Evolutionary conservation across 2,329 filamentous ascomycete genomes (phyloP), one percentile per base, ranked within the genome.

Genomic region (Botrytis deweyae): DNA sequence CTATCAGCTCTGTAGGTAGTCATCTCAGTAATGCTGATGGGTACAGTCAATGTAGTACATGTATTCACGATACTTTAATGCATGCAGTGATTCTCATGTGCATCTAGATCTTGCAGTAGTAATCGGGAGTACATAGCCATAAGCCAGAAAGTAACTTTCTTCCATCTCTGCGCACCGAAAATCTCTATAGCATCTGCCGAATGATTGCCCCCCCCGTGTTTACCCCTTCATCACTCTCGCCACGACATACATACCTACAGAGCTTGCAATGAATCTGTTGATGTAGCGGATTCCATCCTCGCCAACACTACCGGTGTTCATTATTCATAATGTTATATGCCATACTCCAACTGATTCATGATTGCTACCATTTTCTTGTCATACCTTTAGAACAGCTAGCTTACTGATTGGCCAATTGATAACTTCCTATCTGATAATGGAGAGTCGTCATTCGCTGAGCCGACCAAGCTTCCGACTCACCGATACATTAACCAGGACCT

Each of bases 341-440:
- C 65, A 52, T 67, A 0, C 16, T 29, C 68, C 18, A 9, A 70
- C 55, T 40, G 46, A 42, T 62, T 52, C 59, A 49, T 71, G 58
- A 49, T 36, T 49, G 68, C 29, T 38, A n/a, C n/a, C 14, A 22
- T 36, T 40, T 38, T 40, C 46, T 62, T 33, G 69, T 49, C 42
- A 65, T 64, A 40, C 69, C 18, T 25, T 7, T 18, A 9, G 33
- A 33, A 9, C 9, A 25, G 29, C 33, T 4, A 2, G 69, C 44
- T 16, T 9, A 1, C 33, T 72, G 46, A 72, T 72, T 72, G 70
- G 70, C 70, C 70, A 72, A 72, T 72, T 58, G 67, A 44, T 25
- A 46, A 36, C 40, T 58, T 58, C 65, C 44, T 55, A 66, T 55
- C 46, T 67, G 70, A 72, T 58, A 72, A 72, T 52, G 36, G 22